Evolutionary conservation across 192 early-diverging fungal genomes (phyloP), one percentile per base, ranked within the genome.

Genomic region (Umbelopsis sp.): DNA sequence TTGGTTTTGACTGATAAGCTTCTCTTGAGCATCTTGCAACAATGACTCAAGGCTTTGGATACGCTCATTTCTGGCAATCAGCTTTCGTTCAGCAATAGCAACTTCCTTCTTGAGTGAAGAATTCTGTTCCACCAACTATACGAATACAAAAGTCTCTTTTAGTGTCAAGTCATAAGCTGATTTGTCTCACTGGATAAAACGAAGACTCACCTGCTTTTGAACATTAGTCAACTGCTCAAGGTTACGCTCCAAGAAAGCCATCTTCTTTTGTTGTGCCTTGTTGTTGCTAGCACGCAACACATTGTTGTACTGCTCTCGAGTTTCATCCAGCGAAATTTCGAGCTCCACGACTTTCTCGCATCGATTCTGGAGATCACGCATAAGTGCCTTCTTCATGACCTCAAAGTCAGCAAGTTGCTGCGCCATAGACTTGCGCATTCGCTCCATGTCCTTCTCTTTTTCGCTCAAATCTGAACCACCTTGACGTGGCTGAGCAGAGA

Each of bases 271-370:
- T 74, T 97, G 94, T 46, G 89, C 90, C 53, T 91, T 87, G 74
- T 89, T 93, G 81, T 91, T 92, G 74, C 85, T 91, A 64, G 91
- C 92, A 64, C 90, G 89, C 58, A 92, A 85, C 22, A 98, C 93
- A 69, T 86, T 90, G 66, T 95, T 90, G 77, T 95, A 93, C 83
- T 98, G 92, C 73, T 95, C 93, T n/a, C 95, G 91, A 9, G 91
- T 89, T 71, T 99, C 98, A 73, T 99, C 98, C 66, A 99, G 84
- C 7, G 93, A 91, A 76, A 99, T 93, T 80, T 98, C 98, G 27
- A 98, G 87, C 85, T 99, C 96, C 25, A 99, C 95, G 58, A 97
- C 93, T 88, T 94, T 93, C 78, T 99, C 97, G 82, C 96, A 97
- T 48, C 97, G 91, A 83, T 95, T 93, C 81, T 98, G 94, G 49